Evolutionary conservation across 192 early-diverging fungal species (phyloP), one percentile per base, ranked within the genome.

Genomic region (Thamnidium elegans): DNA sequence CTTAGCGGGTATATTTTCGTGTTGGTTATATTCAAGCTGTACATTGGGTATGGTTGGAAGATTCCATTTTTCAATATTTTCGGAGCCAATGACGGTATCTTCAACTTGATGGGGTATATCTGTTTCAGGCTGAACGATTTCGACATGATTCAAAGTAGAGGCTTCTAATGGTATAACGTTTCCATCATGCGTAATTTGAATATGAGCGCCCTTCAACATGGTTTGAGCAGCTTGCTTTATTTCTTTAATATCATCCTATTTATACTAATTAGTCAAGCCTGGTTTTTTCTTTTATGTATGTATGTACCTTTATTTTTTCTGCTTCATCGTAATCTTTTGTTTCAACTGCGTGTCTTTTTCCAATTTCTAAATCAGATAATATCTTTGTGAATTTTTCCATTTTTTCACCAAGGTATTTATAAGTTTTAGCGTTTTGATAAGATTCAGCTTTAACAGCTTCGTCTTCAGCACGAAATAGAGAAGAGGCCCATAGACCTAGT

Each of bases 301-400:
- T 1, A 45, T 15, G 10, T 13, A 74, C 87, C 77, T 93, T 91
- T n/a, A 86, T 67, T 44, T 82, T 81, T 53, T 87, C 88, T 4
- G 91, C 91, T 59, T 80, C 70, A 53, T 91, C 90, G 70, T 88
- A 93, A 21, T 93, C 90, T 67, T 93, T 90, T 19, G 73, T 69
- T 55, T 85, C 74, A 17, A 87, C 82, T 9, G 87, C 86, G 30
- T 79, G 66, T 20, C 69, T 67, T 67, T 91, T 91, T 32, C 77
- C 62, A 62, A 69, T 62, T 23, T 87, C 78, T 17, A 89, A 45
- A 50, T 74, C 68, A 10, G 53, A 21, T 5, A 70, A 31, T 7
- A 70, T 64, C 32, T 64, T 70, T 26, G 54, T 43, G 17, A 64
- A 55, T 26, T 45, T 60, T 4, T 43, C 39, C 19, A 70, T 50